Conservation (phyloP, 116 monocot species). For the Cymodocea nodosa region DNA sequence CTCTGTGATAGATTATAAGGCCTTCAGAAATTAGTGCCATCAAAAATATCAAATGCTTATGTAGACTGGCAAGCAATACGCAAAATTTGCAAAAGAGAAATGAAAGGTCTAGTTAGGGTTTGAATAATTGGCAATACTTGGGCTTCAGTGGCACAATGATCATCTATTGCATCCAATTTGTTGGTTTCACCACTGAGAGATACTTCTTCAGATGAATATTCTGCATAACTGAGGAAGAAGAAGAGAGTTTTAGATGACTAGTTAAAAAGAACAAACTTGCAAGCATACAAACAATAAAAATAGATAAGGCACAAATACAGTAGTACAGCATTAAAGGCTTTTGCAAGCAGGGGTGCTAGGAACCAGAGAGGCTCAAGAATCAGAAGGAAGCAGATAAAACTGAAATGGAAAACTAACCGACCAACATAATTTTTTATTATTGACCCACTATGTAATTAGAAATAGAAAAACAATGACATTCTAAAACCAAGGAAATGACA, state of each 20-base stretch:
- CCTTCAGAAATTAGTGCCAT: neutral
- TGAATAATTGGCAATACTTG: conserved; percentile 1
- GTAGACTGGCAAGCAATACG: neutral
- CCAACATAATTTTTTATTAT: no score
- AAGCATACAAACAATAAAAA: neutral
- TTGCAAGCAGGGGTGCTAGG: no score
- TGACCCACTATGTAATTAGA: no score
- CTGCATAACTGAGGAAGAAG: conserved; percentile 4
- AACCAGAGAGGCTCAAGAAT: no score
- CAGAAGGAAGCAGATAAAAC: no score
- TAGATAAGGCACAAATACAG: neutral
- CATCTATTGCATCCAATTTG: neutral
- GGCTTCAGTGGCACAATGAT: neutral
- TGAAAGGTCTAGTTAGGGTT: neutral
- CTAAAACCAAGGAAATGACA: no score
- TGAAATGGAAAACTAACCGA: no score
- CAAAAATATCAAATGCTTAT: neutral
- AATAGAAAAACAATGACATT: no score
- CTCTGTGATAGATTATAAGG: conserved; percentile 3
- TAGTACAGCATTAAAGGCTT: no score
- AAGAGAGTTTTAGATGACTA: no score
- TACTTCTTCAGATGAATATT: conserved; percentile 6
- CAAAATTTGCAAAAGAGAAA: neutral
- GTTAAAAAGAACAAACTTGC: neutral
- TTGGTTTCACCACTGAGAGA: neutral